phyloP scores from a whole-genome alignment of 2,329 filamentous ascomycete genomes.

The Xylaria sp. region DNA sequence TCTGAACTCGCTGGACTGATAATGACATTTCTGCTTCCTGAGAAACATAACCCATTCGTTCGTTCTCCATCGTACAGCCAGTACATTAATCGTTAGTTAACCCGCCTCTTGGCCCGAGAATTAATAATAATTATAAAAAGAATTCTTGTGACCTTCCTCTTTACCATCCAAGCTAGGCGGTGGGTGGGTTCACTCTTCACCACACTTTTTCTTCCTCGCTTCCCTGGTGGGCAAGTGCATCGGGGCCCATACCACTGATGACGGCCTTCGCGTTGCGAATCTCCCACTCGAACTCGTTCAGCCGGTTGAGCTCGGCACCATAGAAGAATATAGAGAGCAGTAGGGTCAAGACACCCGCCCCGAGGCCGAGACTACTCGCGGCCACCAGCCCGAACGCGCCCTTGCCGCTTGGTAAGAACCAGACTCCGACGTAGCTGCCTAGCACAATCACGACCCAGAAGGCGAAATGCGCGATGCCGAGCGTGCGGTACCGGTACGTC shows the following conservation, averaged over 20 bases:
- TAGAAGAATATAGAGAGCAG: slow-evolving; percentile 90
- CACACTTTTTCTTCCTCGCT: slow-evolving; percentile 40
- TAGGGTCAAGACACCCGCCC: slow-evolving; percentile 82
- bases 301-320: slow-evolving; percentile 80
- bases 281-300: slow-evolving; percentile 96
- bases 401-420: slow-evolving; percentile 79
- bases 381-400: slow-evolving; percentile 86
- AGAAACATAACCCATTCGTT: background rate
- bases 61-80: slow-evolving; percentile 2
- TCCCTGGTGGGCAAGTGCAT: slow-evolving; percentile 36
- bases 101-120: background rate
- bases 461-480: slow-evolving; percentile 80
- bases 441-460: slow-evolving; percentile 73
- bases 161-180: background rate
- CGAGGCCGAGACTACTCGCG: slow-evolving; percentile 80
- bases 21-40: background rate
- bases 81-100: background rate
- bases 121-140: background rate
- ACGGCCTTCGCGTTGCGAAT: slow-evolving; percentile 73
- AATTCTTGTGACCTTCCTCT: background rate
- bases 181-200: slow-evolving; percentile 22
- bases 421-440: slow-evolving; percentile 82
- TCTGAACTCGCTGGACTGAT: background rate
- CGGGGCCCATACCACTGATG: slow-evolving; percentile 48
- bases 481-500: slow-evolving; percentile 76